These are phyloP conservation scores for Populus euphratica DNA, from an alignment of 345 rosid genomes.

Conservation along the genomic window DNA sequence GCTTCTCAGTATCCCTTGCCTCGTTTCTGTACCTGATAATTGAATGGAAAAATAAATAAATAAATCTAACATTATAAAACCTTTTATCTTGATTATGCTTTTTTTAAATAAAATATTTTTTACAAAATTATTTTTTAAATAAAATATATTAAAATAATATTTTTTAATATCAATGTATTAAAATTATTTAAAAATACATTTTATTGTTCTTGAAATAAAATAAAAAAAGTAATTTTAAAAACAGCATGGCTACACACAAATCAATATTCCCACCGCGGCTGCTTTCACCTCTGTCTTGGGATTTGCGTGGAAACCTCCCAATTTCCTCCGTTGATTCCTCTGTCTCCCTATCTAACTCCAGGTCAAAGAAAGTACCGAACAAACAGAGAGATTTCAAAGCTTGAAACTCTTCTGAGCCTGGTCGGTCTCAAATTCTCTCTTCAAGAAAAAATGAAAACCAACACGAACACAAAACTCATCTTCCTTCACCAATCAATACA, in stretches of 20 bases:
- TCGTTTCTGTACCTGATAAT: neutral
- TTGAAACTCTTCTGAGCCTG: neutral
- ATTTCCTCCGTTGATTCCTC: conserved; percentile 35
- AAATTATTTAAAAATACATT: too few species aligned
- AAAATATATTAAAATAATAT: too few species aligned
- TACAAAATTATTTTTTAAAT: too few species aligned
- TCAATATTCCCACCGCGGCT: neutral
- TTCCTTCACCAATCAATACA: conserved; percentile 68
- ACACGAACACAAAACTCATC: conserved; percentile 60
- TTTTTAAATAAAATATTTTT: neutral
- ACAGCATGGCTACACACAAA: neutral
- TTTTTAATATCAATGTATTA: too few species aligned
- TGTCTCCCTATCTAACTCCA: neutral
- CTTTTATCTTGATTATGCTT: neutral
- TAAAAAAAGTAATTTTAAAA: too few species aligned
- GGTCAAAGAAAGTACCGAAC: neutral
- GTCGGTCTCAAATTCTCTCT: neutral
- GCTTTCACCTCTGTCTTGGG: conserved; percentile 6
- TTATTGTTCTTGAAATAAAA: too few species aligned
- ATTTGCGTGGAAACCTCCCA: neutral
- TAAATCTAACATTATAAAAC: neutral
- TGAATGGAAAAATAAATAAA: neutral
- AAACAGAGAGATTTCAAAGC: neutral
- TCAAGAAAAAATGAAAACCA: conserved; percentile 49
- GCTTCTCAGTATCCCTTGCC: neutral